Conservation (phyloP, 2,329 filamentous ascomycete genomes). For the Cladosporium sp. region DNA sequence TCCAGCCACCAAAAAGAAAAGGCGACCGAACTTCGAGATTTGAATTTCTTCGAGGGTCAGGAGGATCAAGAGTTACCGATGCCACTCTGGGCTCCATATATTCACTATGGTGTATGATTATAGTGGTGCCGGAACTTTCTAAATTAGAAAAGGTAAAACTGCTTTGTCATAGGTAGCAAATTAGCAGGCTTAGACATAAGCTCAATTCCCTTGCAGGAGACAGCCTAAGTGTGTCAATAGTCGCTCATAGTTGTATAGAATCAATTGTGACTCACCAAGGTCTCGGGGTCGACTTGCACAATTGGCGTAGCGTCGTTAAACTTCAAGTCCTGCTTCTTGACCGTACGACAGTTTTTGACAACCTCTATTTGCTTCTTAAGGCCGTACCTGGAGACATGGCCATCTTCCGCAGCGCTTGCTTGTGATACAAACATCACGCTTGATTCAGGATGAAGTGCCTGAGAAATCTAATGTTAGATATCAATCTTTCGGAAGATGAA, state of each 20-base stretch:
- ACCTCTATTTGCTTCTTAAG: conserved; percentile 73
- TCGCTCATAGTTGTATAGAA: neutral
- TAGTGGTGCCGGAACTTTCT: no score
- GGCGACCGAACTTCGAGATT: neutral
- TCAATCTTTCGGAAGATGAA: neutral
- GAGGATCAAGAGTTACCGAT: neutral
- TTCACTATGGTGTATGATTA: neutral
- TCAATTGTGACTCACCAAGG: neutral
- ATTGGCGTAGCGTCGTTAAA: conserved; percentile 75
- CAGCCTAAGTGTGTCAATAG: neutral
- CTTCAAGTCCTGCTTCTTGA: conserved; percentile 84
- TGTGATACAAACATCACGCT: conserved; percentile 35
- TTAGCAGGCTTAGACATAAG: neutral
- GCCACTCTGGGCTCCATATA: neutral
- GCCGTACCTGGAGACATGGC: conserved; percentile 62
- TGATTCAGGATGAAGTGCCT: conserved; percentile 76
- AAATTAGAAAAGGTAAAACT: neutral
- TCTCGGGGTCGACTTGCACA: conserved; percentile 60
- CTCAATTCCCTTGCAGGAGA: neutral
- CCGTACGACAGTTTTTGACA: conserved; percentile 67
- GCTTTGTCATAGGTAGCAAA: neutral
- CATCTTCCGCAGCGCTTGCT: conserved; percentile 44
- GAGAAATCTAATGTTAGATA: conserved; percentile 32
- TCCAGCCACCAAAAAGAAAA: no score
- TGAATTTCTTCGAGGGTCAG: neutral